Percentiles rank a stretch among this genome's conserved stretches.
These are phyloP conservation scores for Nigrospora oryzae DNA, from an alignment of 2,329 filamentous ascomycete genomes.

Conservation along the genomic window DNA sequence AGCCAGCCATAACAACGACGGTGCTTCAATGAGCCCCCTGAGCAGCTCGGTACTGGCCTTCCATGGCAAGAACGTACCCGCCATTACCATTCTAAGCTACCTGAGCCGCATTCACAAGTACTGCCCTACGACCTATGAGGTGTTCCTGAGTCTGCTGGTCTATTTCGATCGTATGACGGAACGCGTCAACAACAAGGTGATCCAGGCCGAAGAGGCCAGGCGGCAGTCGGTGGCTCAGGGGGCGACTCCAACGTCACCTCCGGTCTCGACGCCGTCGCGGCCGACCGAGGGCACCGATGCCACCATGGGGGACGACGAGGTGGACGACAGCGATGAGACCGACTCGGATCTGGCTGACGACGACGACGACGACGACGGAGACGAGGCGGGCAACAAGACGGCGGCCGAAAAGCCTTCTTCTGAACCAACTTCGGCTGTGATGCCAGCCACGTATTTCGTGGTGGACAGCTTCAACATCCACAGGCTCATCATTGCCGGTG, in stretches of 20 bases:
- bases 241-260: neutral
- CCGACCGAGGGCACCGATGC: conserved; percentile 16
- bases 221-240: conserved; percentile 19
- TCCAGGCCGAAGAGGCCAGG: conserved; percentile 53
- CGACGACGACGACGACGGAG: conserved; percentile 33
- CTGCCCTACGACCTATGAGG: conserved; percentile 96
- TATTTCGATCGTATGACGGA: conserved; percentile 99
- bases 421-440: conserved; percentile 8
- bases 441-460: conserved; percentile 62
- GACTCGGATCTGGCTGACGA: conserved; percentile 44
- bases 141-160: conserved; percentile 88
- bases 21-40: conserved; percentile 50
- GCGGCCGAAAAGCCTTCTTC: conserved; percentile 12
- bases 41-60: conserved; percentile 77
- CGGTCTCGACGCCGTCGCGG: conserved; percentile 2
- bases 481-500: conserved; percentile 88
- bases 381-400: conserved; percentile 23
- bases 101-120: conserved; percentile 96
- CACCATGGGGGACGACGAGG: conserved; percentile 25
- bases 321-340: conserved; percentile 30
- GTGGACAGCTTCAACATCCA: conserved; percentile 99
- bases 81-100: conserved; percentile 94
- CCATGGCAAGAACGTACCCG: conserved; percentile 95
- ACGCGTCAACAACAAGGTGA: conserved; percentile 74
- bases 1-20: conserved; percentile 29